phyloP scores from a whole-genome alignment of 1,284 basidiomycete species.

The Spongispora temasekensis region DNA sequence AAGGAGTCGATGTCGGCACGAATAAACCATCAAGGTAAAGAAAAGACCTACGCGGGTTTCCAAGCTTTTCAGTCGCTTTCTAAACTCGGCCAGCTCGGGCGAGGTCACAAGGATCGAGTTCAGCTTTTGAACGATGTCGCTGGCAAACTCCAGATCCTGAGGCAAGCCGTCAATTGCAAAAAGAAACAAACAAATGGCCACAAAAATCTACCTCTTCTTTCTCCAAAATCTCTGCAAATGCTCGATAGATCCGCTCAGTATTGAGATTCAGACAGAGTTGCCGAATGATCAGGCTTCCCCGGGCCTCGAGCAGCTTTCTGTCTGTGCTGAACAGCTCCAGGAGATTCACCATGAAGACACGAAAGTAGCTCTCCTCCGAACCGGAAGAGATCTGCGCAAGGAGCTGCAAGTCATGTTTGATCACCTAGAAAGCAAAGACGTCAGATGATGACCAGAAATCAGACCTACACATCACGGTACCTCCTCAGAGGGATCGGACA shows the following conservation, averaged over 20 bases:
- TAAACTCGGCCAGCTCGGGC: slow-evolving; percentile 92
- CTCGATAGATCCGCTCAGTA: slow-evolving; percentile 93
- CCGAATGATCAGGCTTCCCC: slow-evolving; percentile 95
- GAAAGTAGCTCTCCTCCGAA: slow-evolving; percentile 95
- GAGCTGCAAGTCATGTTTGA: slow-evolving; percentile 94
- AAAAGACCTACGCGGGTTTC: slow-evolving; percentile 77
- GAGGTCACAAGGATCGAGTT: slow-evolving; percentile 97
- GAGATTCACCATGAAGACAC: slow-evolving; percentile 93
- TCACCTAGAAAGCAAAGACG: slow-evolving; percentile 55
- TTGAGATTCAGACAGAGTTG: slow-evolving; percentile 95
- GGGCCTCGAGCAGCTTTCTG: slow-evolving; percentile 83
- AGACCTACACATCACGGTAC: slow-evolving; percentile 41
- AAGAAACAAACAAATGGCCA: not conserved
- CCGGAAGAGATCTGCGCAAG: slow-evolving; percentile 96
- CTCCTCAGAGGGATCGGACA: slow-evolving; percentile 97
- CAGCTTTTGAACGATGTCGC: slow-evolving; percentile 96
- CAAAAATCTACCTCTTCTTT: slow-evolving; percentile 81
- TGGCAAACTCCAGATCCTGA: slow-evolving; percentile 95
- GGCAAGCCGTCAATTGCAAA: not conserved
- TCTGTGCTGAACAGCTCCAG: slow-evolving; percentile 96
- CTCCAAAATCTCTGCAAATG: slow-evolving; percentile 96
- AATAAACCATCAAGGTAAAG: not conserved
- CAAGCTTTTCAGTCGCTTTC: slow-evolving; percentile 88
- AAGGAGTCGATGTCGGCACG: slow-evolving; percentile 7
- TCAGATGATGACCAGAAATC: slow-evolving; percentile 1